A percentile compares a stretch with the other conserved stretches of the same genome.
Evolutionary conservation across 176 grass and related monocot species (phyloP).

Genomic region (Rhynchospora breviuscula): DNA sequence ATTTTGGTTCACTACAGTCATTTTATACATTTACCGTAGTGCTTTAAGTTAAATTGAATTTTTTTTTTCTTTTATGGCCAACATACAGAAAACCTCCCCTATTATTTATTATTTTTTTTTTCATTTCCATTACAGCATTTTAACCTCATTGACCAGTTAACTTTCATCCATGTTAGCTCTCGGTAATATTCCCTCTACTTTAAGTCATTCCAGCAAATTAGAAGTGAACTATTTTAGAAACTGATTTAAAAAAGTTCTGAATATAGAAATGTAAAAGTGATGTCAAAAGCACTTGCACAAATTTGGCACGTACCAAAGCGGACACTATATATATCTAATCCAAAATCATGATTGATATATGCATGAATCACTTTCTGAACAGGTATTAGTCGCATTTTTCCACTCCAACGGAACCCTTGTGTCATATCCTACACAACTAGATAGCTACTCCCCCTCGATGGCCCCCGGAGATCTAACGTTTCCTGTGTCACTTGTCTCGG

Average conservation of each 20-base stretch:
- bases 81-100: too few species aligned
- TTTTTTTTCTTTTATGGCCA: not conserved
- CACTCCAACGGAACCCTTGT: constrained; percentile 59
- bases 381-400: constrained; percentile 56
- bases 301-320: not conserved
- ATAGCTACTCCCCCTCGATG: constrained; percentile 80
- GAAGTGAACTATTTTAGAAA: not conserved
- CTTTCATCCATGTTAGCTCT: not conserved
- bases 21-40: not conserved
- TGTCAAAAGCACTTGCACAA: not conserved
- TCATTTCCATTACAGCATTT: too few species aligned
- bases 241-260: not conserved
- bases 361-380: not conserved
- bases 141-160: not conserved
- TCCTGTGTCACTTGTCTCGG: constrained; percentile 39
- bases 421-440: constrained; percentile 60
- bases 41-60: not conserved
- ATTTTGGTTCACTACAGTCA: not conserved
- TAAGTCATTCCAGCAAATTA: not conserved
- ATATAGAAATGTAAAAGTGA: not conserved
- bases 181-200: not conserved
- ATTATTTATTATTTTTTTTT: too few species aligned
- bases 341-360: not conserved
- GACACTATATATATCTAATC: not conserved
- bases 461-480: constrained; percentile 37